Evolutionary conservation across 1,139 yeast genomes (phyloP).

Genomic region (Spathaspora sp.): DNA sequence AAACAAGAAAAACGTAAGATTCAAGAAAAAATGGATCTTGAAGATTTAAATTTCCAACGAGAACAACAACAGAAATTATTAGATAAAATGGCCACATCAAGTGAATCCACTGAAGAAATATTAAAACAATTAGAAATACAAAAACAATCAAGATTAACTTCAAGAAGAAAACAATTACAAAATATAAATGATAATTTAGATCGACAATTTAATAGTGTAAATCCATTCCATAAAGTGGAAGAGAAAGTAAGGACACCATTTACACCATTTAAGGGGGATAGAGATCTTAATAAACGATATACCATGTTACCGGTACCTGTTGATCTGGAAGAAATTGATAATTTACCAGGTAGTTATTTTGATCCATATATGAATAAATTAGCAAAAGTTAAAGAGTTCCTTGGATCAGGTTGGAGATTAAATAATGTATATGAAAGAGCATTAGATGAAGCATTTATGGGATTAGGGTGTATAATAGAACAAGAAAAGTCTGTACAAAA

Average conservation of each 20-base stretch:
- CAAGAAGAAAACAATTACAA: conserved; percentile 66
- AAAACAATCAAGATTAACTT: conserved; percentile 60
- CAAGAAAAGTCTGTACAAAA: conserved; percentile 47
- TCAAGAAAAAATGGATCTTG: conserved; percentile 71
- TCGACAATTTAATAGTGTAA: conserved; percentile 33
- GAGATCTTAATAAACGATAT: conserved; percentile 50
- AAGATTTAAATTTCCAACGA: conserved; percentile 57
- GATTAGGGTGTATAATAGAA: conserved; percentile 77
- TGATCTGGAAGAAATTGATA: conserved; percentile 41
- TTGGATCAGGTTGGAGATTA: conserved; percentile 84
- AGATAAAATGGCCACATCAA: conserved; percentile 59
- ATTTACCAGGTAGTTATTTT: conserved; percentile 52
- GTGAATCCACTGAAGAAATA: conserved; percentile 53
- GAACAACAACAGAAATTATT: conserved; percentile 68
- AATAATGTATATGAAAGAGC: conserved; percentile 72
- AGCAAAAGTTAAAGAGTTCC: conserved; percentile 63
- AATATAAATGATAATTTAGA: conserved; percentile 55
- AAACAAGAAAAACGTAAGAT: conserved; percentile 59
- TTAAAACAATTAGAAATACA: conserved; percentile 40
- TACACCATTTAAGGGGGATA: conserved; percentile 93
- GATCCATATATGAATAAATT: conserved; percentile 54
- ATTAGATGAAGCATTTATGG: conserved; percentile 85
- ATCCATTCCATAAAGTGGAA: conserved; percentile 23
- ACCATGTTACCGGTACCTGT: conserved; percentile 26
- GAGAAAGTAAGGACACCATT: conserved; percentile 56